Evolutionary conservation across 306 rosid species (phyloP), one percentile per base, ranked within the genome.

Genomic region (Cucumis hystrix): DNA sequence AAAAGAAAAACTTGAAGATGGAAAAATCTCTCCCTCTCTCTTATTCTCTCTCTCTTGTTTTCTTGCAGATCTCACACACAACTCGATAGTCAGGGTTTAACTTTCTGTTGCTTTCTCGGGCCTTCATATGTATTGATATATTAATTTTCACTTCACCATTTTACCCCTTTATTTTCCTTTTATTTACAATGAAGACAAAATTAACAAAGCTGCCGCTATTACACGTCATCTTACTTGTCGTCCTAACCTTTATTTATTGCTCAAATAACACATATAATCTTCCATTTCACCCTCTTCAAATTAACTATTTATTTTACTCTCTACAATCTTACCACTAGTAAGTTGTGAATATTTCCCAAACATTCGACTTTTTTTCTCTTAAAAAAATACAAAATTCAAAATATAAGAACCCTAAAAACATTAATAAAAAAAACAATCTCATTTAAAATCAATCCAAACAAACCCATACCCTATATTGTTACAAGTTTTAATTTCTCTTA

Each of bases 61-160:
- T 52, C 14, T 60, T 83, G 86, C 93, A 90, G 91, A 92, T 92
- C 93, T 90, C 85, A 86, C 84, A 65, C 90, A 84, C 75, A 80
- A 78, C 89, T 88, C 92, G 83, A 88, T 85, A 85, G 84, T 86
- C 90, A 82, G 90, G 87, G 89, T 77, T 75, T 83, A 79, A 58
- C 63, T 76, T 76, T 76, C 54, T 37, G 81, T 82, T 84, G 82
- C 84, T 82, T 82, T 79, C 85, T 84, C 77, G 85, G 69, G 82
- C 84, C 89, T 84, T 85, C 86, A 81, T 91, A 79, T 85, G 77
- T 86, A 77, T 84, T 41, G 79, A 77, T 81, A 76, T 76, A 17
- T 21, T 14, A n/a, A 6, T 13, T 23, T 10, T 18, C 16, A 0
- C 0, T 8, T 8, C 80, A 89, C 97, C 0, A 51, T 47, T 21